A percentile compares a stretch with the other conserved stretches of the same genome.
Conservation (phyloP, 176 grass and related monocot species). For the Paspalum vaginatum region DNA sequence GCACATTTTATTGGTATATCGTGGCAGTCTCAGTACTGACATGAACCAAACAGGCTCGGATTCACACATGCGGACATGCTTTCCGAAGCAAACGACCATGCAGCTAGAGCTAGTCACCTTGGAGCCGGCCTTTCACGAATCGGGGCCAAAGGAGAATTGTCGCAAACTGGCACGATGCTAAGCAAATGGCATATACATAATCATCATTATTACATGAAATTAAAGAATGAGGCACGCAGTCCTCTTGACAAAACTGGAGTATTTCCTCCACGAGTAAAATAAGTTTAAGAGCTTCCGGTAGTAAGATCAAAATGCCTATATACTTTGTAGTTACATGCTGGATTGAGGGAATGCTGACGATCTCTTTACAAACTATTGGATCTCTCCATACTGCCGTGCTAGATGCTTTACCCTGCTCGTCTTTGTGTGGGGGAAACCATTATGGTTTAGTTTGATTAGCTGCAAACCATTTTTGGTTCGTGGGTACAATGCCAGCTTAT, state of each 20-base stretch:
- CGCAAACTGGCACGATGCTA: background rate
- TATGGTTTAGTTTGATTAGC: slow-evolving; percentile 30
- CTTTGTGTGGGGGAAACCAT: background rate
- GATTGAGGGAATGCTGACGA: background rate
- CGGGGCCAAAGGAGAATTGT: background rate
- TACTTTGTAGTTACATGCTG: slow-evolving; percentile 40
- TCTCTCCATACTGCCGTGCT: background rate
- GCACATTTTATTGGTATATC: too few species aligned
- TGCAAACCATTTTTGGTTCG: background rate
- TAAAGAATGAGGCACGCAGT: background rate
- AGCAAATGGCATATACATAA: background rate
- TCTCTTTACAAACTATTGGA: slow-evolving; percentile 8
- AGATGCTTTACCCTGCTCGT: background rate
- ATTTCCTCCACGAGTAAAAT: background rate
- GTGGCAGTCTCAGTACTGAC: too few species aligned
- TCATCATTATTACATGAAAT: background rate
- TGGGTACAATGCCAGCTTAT: slow-evolving; percentile 1
- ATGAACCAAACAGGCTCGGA: too few species aligned
- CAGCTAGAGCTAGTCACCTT: too few species aligned
- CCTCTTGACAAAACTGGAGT: slow-evolving; percentile 20
- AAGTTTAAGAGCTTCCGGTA: background rate
- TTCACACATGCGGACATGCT: too few species aligned
- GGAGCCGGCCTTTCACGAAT: too few species aligned
- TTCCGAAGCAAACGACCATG: too few species aligned
- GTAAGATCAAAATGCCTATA: background rate